A percentile compares a stretch with the other conserved stretches of the same genome.
Conservation (phyloP, 768 basidiomycete genomes). For the Leccinum boreale region DNA sequence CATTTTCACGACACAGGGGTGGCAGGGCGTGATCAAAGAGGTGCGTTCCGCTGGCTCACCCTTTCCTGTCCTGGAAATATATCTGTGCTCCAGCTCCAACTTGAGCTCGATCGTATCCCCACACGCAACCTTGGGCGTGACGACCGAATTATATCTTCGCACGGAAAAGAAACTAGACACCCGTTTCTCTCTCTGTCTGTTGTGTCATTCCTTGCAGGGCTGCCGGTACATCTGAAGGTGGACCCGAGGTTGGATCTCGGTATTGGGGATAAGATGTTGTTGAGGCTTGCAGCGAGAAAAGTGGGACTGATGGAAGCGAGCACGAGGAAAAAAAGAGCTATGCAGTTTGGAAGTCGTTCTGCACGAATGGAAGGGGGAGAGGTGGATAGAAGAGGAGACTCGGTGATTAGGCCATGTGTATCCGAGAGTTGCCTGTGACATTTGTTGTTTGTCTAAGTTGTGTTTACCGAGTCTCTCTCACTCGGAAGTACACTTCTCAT, state of each 20-base stretch:
- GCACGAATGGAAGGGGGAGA: constrained; percentile 75
- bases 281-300: constrained; percentile 66
- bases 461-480: constrained; percentile 21
- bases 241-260: constrained; percentile 76
- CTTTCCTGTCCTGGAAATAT: not conserved
- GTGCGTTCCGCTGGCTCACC: constrained; percentile 36
- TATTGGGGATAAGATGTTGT: constrained; percentile 83
- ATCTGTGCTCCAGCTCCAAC: constrained; percentile 61
- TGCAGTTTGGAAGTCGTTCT: constrained; percentile 94
- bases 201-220: constrained; percentile 68
- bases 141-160: constrained; percentile 88
- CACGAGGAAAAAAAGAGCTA: constrained; percentile 81
- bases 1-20: constrained; percentile 64
- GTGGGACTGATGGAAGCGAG: constrained; percentile 79
- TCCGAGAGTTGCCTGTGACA: not conserved
- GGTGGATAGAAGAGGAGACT: constrained; percentile 49
- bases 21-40: constrained; percentile 78
- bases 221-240: constrained; percentile 81
- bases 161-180: constrained; percentile 90
- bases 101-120: constrained; percentile 85
- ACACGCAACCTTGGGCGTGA: constrained; percentile 90
- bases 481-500: not conserved
- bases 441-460: constrained; percentile 17
- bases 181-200: constrained; percentile 84
- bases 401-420: constrained; percentile 15